Evolutionary conservation across 495 filamentous ascomycete species (phyloP).

Genomic region (Parachaetomium inaequale): DNA sequence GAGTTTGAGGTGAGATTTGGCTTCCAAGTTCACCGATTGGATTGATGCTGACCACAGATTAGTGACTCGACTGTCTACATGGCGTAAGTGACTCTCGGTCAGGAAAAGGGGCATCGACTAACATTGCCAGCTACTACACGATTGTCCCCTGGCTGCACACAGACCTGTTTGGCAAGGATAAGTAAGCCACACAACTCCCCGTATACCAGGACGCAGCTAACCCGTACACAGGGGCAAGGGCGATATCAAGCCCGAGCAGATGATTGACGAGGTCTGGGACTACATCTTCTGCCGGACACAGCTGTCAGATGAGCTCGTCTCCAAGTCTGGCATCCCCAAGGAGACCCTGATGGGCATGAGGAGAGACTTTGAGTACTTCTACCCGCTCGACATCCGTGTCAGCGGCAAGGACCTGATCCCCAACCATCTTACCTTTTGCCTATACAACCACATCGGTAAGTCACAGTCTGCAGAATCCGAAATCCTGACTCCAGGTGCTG

Average conservation of each 20-base stretch:
- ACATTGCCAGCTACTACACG: conserved; percentile 69
- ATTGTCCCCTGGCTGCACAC: conserved; percentile 82
- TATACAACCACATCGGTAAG: conserved; percentile 79
- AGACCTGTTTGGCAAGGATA: conserved; percentile 68
- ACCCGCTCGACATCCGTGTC: conserved; percentile 81
- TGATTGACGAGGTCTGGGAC: conserved; percentile 97
- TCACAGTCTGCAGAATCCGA: not conserved
- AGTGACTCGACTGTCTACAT: conserved; percentile 92
- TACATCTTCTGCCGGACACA: conserved; percentile 70
- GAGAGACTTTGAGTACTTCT: conserved; percentile 94
- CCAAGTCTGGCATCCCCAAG: conserved; percentile 63
- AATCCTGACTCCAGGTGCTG: not conserved
- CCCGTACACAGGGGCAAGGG: conserved; percentile 45
- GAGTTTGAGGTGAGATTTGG: conserved; percentile 30
- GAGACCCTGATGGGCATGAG: conserved; percentile 72
- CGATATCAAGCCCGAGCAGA: conserved; percentile 73
- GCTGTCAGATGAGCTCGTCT: conserved; percentile 56
- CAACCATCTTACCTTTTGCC: conserved; percentile 92
- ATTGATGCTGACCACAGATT: conserved; percentile 42
- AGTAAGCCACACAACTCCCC: conserved; percentile 15
- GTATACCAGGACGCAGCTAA: not conserved
- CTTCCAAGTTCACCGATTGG: too few relatives aligned
- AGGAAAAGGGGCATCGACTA: not conserved
- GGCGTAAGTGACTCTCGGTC: conserved; percentile 40
- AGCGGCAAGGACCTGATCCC: conserved; percentile 85